Conservation (phyloP, 805 yeast genomes). For the Starmerella ratchasimensis region DNA sequence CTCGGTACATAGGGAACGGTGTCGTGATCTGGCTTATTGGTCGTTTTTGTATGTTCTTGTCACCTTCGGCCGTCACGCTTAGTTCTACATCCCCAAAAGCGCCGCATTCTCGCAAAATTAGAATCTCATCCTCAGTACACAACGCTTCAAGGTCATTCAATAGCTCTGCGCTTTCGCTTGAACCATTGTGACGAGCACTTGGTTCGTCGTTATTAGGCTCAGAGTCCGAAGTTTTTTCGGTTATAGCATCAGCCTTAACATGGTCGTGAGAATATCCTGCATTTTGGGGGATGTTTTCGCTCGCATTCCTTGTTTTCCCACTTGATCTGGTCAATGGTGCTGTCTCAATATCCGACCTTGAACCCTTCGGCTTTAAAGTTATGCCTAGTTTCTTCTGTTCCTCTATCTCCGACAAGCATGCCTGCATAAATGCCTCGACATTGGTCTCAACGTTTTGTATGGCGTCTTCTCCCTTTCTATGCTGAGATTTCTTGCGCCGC, state of each 20-base stretch:
- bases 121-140: slow-evolving; percentile 6
- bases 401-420: neutral
- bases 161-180: slow-evolving; percentile 4
- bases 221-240: too few relatives aligned
- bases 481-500: slow-evolving; percentile 5
- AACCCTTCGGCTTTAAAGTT: neutral
- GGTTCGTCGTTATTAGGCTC: too few relatives aligned
- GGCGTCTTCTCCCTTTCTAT: slow-evolving; percentile 1
- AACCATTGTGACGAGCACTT: too few relatives aligned
- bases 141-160: slow-evolving; percentile 4
- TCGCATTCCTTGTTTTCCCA: neutral
- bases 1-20: slow-evolving; percentile 3
- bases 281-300: too few relatives aligned
- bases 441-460: neutral
- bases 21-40: slow-evolving; percentile 1
- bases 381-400: neutral
- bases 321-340: neutral
- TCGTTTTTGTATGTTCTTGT: neutral
- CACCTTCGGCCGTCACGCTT: slow-evolving; percentile 2
- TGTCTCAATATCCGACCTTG: neutral
- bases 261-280: too few relatives aligned
- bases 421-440: neutral
- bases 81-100: slow-evolving; percentile 15
- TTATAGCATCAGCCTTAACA: too few relatives aligned
- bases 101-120: slow-evolving; percentile 10